Evolutionary conservation across 305 asterid species (phyloP).

Genomic region (Withania somnifera): DNA sequence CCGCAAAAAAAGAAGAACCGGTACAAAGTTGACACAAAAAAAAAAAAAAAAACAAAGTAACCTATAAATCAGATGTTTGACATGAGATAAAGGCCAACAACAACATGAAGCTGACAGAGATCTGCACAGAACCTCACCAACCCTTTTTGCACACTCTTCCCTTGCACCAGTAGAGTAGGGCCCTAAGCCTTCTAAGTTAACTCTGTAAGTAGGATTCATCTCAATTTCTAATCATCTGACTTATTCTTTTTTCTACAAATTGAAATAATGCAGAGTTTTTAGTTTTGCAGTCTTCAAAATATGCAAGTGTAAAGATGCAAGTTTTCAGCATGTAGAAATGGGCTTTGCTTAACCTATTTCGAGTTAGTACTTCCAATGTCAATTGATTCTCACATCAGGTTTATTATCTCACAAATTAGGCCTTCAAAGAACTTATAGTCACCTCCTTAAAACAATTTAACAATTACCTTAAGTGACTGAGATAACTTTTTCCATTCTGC

Average conservation of each 20-base stretch:
- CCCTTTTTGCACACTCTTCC: not conserved
- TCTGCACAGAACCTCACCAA: not conserved
- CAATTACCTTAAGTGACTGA: constrained; percentile 56
- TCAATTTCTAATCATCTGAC: not conserved
- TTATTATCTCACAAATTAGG: not conserved
- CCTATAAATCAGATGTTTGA: not conserved
- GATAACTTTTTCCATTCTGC: constrained; percentile 78
- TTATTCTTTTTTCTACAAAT: not conserved
- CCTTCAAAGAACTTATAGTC: not conserved
- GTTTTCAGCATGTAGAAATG: constrained; percentile 1
- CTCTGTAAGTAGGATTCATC: not conserved
- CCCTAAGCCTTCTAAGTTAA: not conserved
- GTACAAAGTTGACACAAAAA: not conserved
- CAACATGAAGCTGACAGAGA: not conserved
- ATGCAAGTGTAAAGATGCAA: not conserved
- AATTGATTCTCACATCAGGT: no score
- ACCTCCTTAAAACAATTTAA: constrained; percentile 2
- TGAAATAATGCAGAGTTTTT: not conserved
- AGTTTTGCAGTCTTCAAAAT: not conserved
- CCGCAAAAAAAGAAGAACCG: not conserved
- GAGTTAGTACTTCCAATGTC: not conserved
- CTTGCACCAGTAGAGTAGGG: not conserved
- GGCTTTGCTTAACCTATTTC: not conserved
- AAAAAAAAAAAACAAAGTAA: not conserved
- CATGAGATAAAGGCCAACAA: not conserved